Base-by-base conservation (phyloP, 352 stramenopile species). In the Detonula confervacea region DNA sequence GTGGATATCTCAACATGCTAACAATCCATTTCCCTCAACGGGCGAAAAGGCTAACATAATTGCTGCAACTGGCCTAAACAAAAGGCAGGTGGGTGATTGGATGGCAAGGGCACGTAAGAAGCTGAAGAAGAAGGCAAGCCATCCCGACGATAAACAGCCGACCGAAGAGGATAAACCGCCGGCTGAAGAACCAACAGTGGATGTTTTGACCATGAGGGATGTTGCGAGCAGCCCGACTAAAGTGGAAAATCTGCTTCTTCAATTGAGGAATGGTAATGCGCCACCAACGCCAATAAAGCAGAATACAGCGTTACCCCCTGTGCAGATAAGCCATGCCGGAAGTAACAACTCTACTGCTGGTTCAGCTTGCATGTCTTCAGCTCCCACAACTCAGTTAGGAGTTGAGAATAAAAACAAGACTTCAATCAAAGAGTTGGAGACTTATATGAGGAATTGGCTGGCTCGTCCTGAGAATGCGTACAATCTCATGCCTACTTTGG, bases 31-130 rank as follows among this genome's bases (percentile, higher is more conserved):
- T 72, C 80, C 80, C 11, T 66, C 51, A 24, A n/a, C 35, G 25
- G 35, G 67, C 3, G 29, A 87, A 67, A 87, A 83, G 47, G n/a
- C 12, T 24, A 49, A 44, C 60, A 80, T 86, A 11, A 72, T 74
- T 55, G 42, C 72, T 65, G 66, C 74, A 49, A 86, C 79, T 47
- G 73, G 73, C 6, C 49, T 86, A 56, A 80, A 56, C 56, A 80
- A 77, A 44, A 76, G 54, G n/a, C 79, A 86, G 63, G 24, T 86
- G 11, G 57, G 64, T 29, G 79, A 83, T 74, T 86, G 79, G 79
- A 46, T 86, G 49, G 51, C 52, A 35, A 80, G 71, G 57, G 54
- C 72, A 66, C 64, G 73, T 49, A 86, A 73, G 55, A 81, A 70
- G 56, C 29, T 73, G 12, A 62, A 39, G 22, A 47, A 56, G 25